Base-by-base conservation (phyloP, 768 basidiomycete species). In the Tylopilus vinaceipallidus region DNA sequence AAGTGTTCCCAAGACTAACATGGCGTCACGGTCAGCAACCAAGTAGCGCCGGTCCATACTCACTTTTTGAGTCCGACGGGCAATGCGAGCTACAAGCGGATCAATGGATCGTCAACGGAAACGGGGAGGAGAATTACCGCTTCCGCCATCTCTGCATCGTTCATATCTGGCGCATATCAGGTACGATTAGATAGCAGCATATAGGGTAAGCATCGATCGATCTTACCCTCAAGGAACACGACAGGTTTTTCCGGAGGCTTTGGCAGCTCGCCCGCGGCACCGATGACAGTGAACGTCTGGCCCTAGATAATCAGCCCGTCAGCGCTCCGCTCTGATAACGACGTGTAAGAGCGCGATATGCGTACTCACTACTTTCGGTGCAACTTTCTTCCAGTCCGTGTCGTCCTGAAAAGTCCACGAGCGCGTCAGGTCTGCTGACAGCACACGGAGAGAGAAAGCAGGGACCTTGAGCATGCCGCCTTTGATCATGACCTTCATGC, bases 401-500 rank as follows among this genome's bases (percentile, higher is more conserved):
- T 95, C 92, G 55, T 97, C 93, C 90, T 94, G 52, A 10, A 47
- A n/a, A 43, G 27, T 16, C 5, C 1, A 17, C 1, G 11, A 19
- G 29, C 38, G 23, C 45, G 44, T 58, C 47, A 53, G 37, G 6
- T 3, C 1, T 4, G 3, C 2, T 33, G 38, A 1, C 10, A 29
- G 27, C n/a, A 1, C 27, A 6, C 14, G 23, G 30, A 32, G 14
- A 17, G n/a, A 30, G 24, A 27, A 24, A 19, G 17, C n/a, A 3
- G 16, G 7, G 71, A 90, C 92, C 81, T 95, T 95, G 60, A 97
- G 79, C 47, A 92, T 77, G 32, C 88, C 89, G 46, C 89, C 89
- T 66, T 97, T 98, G 66, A 95, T 79, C 88, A 97, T 94, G 56
- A 98, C 87, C 72, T 98, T 99, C 91, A 97, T 95, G 41, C 94